phyloP scores from a whole-genome alignment of 2,329 filamentous ascomycete species.

The Dactylonectria macrodidyma region DNA sequence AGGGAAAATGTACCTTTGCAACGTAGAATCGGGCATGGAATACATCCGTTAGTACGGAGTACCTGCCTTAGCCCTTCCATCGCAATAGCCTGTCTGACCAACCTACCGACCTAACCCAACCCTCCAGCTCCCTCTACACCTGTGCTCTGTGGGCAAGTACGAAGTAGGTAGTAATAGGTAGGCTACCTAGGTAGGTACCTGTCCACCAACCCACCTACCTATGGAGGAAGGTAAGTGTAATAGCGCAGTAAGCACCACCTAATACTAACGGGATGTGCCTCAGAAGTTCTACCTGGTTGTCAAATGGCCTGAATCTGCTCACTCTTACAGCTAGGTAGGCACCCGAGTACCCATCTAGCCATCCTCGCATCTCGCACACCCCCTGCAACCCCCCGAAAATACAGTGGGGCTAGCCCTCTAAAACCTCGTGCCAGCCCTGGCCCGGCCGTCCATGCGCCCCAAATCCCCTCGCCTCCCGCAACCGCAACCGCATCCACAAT shows the following conservation, averaged over 20 bases:
- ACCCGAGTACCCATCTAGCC: too few species aligned
- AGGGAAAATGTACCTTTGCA: background rate
- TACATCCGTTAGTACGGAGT: conserved; percentile 22
- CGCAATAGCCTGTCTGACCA: conserved; percentile 17
- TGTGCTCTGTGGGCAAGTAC: too few species aligned
- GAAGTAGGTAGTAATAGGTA: too few species aligned
- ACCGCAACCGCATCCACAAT: conserved; percentile 21
- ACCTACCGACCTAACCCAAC: background rate
- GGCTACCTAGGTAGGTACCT: too few species aligned
- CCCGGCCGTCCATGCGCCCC: conserved; percentile 33
- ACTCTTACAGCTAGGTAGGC: background rate
- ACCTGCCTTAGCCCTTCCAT: conserved; percentile 44
- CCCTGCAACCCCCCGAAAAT: conserved; percentile 29
- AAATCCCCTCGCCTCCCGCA: conserved; percentile 44
- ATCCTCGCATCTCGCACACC: conserved; percentile 29
- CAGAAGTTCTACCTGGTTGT: too few species aligned
- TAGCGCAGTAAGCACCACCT: too few species aligned
- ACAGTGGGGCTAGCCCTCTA: conserved; percentile 34
- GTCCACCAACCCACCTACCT: too few species aligned
- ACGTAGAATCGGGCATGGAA: background rate
- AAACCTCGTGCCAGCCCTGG: conserved; percentile 47
- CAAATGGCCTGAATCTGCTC: background rate
- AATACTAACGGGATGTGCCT: too few species aligned
- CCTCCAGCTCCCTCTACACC: too few species aligned
- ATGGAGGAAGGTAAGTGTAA: too few species aligned